A percentile compares a stretch with the other conserved stretches of the same genome.
phyloP scores from a whole-genome alignment of 2,329 filamentous ascomycete species.

The Fusarium armeniacum region DNA sequence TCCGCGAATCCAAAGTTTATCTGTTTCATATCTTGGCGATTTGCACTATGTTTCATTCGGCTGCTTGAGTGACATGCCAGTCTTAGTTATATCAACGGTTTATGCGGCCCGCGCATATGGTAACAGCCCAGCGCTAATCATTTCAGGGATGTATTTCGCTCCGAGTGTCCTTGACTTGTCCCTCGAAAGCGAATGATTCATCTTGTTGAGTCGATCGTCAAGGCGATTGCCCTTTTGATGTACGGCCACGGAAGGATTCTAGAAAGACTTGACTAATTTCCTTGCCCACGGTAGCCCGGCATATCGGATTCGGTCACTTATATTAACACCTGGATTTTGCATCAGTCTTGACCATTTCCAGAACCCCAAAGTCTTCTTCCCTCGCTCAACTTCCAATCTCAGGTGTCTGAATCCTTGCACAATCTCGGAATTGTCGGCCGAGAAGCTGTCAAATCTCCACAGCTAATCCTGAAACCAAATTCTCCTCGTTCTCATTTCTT shows the following conservation, averaged over 20 bases:
- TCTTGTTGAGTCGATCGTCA: neutral
- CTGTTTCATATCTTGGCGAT: conserved; percentile 18
- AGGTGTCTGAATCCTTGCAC: conserved; percentile 31
- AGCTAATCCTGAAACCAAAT: conserved; percentile 48
- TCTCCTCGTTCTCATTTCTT: conserved; percentile 43
- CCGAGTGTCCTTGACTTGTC: neutral
- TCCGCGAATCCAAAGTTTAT: conserved; percentile 20
- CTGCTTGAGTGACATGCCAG: conserved; percentile 3
- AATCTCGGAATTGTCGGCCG: conserved; percentile 46
- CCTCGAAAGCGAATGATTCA: neutral
- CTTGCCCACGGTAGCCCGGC: conserved; percentile 7
- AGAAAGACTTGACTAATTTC: conserved; percentile 26
- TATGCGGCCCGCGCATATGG: conserved; percentile 1
- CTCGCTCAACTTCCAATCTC: conserved; percentile 29
- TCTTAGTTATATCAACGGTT: neutral
- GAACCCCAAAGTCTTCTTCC: conserved; percentile 18
- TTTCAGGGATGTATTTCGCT: neutral
- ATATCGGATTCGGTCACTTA: conserved; percentile 11
- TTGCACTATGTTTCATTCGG: conserved; percentile 28
- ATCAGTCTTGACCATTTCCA: conserved; percentile 35
- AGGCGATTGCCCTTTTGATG: neutral
- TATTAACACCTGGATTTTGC: conserved; percentile 37
- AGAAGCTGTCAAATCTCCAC: conserved; percentile 40
- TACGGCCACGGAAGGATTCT: conserved; percentile 19
- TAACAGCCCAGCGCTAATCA: neutral